Conservation (phyloP, 768 basidiomycete genomes). For the Trametopsis cervina region DNA sequence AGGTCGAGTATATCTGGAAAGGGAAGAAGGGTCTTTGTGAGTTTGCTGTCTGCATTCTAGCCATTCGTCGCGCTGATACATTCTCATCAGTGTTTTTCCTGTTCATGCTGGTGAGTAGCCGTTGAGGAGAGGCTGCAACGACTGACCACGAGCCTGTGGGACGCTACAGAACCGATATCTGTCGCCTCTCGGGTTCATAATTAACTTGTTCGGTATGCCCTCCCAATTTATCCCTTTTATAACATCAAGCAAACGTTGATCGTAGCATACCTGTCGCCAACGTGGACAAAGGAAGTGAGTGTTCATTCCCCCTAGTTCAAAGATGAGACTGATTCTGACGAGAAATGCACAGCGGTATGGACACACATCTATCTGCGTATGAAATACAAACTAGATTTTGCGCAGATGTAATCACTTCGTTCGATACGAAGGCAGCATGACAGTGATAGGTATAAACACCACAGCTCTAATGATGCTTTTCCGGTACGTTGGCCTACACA, state of each 20-base stretch:
- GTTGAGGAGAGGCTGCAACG: neutral
- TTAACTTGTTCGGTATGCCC: slow-evolving; percentile 35
- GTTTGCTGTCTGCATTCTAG: slow-evolving; percentile 15
- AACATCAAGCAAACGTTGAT: neutral
- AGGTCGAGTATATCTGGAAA: slow-evolving; percentile 50
- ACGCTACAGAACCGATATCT: slow-evolving; percentile 51
- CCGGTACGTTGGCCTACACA: slow-evolving; percentile 27
- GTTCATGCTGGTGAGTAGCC: slow-evolving; percentile 30
- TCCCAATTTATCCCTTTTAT: neutral
- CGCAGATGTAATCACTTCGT: slow-evolving; percentile 26
- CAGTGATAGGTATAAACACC: slow-evolving; percentile 43
- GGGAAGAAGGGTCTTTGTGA: slow-evolving; percentile 38
- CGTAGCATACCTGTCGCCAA: slow-evolving; percentile 18
- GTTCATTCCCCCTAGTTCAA: too few relatives aligned
- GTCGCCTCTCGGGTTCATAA: slow-evolving; percentile 54
- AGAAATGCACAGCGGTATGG: too few relatives aligned
- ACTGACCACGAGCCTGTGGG: neutral
- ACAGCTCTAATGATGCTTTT: slow-evolving; percentile 55
- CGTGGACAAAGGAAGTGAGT: slow-evolving; percentile 18
- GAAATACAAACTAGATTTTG: neutral
- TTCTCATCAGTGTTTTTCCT: slow-evolving; percentile 24
- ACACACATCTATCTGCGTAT: too few relatives aligned
- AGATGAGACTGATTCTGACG: too few relatives aligned
- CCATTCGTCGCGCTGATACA: neutral
- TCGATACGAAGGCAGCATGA: slow-evolving; percentile 34